Base-by-base conservation (phyloP, 2,329 filamentous ascomycete genomes). In the Mollisia scopiformis region DNA sequence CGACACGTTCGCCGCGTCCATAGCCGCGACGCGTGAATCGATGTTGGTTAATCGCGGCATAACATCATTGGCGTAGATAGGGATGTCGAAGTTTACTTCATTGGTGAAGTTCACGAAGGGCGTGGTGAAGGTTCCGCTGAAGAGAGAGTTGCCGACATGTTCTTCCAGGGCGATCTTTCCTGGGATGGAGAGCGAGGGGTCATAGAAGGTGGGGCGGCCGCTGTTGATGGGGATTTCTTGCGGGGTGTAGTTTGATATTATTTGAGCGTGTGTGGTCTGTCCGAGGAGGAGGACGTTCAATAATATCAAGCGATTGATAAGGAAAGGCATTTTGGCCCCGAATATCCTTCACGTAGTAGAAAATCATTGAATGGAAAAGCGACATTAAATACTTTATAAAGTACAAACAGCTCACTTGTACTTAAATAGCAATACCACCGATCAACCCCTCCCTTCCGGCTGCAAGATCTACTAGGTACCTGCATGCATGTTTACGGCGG, bases 1-100 rank as follows among this genome's bases (percentile, higher is more conserved):
- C 23, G 35, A 56, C 23, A 69, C 66, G 23, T 64, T 64, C 1
- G 62, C 58, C 1, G 46, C 30, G 41, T 70, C 59, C 68, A 70
- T 69, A 10, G 50, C 55, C 2, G 33, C 30, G 11, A 67, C 28
- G 3, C 61, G 47, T 13, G 23, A 33, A 37, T 54, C 53, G 14
- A 66, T 66, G 41, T 57, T 55, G 11, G 19, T 61, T 16, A 66
- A 43, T 2, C 66, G 55, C 3, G 47, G 25, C 2, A 57, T 5
- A 2, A 66, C 43, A 59, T 68, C 66, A 0, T 8, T 13, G 2
- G 37, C n/a, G 33, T 66, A 69, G n/a, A 33, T 57, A 6, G 61
- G 46, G 4, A 49, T 14, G 30, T 57, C 59, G 33, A 62, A 62
- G 25, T 57, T 54, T 2, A 65, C 31, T 51, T 64, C 59, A 28